Base-by-base conservation (phyloP, 1,284 basidiomycete genomes). In the Dichomitus squalens region DNA sequence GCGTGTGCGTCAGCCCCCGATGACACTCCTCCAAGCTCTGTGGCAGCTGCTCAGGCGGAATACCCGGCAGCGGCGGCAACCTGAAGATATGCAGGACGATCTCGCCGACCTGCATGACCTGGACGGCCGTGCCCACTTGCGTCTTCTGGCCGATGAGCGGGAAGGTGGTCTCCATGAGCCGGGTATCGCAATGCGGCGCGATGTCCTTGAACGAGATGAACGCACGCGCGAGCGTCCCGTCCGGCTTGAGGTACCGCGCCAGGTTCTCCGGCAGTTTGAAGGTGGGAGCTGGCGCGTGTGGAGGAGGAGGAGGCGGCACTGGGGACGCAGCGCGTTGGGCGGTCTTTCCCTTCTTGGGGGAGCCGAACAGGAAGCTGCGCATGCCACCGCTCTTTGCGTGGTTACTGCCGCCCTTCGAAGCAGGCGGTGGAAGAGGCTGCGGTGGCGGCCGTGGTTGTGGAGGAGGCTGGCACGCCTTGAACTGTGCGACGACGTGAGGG, bases 1-100 rank as follows among this genome's bases (percentile, higher is more conserved):
- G 86, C 57, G 94, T 87, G 67, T 95, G 87, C 57, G 92, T 79
- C 67, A 99, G 78, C 0, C 96, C 95, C n/a, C 90, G 83, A 66
- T 90, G 83, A 66, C 93, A 95, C 69, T 98, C 96, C 57, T 96
- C 95, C 68, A 98, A 78, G 67, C 91, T 95, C 71, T 95, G 89
- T 1, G 96, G 96, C 23, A 98, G 78, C 60, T 93, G 81, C 43
- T 88, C 84, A 12, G 83, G 79, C 12, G 86, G 75, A n/a, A 98
- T 79, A 12, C 92, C 92, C 16, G 92, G 90, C 52, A 98, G 74
- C 0, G 94, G 87, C 0, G 96, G 95, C 14, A 98, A 75, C 68
- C 95, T 85, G 75, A 98, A 96, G 53, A 96, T 76, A 72, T 96
- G 93, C 55, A 96, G 74, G 6, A 90, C 83, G 57, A 96, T 83